These are phyloP conservation scores for Orbilia brochopaga DNA, from an alignment of 2,329 filamentous ascomycete species.

Conservation along the genomic window DNA sequence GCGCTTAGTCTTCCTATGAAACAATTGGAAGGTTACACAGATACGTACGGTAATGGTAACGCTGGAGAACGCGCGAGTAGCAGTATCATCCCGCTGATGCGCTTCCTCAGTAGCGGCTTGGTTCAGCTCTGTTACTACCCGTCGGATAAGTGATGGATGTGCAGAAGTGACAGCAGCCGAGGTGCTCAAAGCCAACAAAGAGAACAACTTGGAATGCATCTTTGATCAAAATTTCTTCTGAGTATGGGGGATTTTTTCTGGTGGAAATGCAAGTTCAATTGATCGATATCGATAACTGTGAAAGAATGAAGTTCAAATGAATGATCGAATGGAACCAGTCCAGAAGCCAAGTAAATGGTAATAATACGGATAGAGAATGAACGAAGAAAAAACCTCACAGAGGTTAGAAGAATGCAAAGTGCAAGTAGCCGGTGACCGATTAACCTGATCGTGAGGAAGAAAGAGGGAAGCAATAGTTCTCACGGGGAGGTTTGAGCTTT, in stretches of 20 bases:
- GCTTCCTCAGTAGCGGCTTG: conserved; percentile 63
- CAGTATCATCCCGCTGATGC: conserved; percentile 61
- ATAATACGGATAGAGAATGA: conserved; percentile 19
- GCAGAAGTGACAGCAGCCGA: conserved; percentile 27
- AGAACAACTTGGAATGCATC: conserved; percentile 38
- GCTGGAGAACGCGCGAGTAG: conserved; percentile 61
- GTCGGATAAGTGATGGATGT: conserved; percentile 38
- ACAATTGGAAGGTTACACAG: not conserved
- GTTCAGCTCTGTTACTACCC: conserved; percentile 62
- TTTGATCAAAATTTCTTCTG: conserved; percentile 26
- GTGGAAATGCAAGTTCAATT: not conserved
- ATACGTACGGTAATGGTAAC: conserved; percentile 60
- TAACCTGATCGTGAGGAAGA: conserved; percentile 47
- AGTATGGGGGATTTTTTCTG: not conserved
- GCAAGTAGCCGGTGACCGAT: conserved; percentile 40
- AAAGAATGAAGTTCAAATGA: conserved; percentile 18
- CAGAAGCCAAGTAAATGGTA: conserved; percentile 25
- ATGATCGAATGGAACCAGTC: conserved; percentile 45
- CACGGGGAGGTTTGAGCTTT: conserved; percentile 23
- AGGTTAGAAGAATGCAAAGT: conserved; percentile 31
- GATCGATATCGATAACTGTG: conserved; percentile 1
- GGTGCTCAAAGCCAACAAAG: conserved; percentile 31
- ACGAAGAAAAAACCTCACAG: conserved; percentile 47
- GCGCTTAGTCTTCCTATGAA: not conserved
- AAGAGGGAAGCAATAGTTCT: conserved; percentile 20